Percentiles rank a stretch among this genome's conserved stretches.
phyloP scores from a whole-genome alignment of 306 rosid genomes.

The Crataegus laevigata region DNA sequence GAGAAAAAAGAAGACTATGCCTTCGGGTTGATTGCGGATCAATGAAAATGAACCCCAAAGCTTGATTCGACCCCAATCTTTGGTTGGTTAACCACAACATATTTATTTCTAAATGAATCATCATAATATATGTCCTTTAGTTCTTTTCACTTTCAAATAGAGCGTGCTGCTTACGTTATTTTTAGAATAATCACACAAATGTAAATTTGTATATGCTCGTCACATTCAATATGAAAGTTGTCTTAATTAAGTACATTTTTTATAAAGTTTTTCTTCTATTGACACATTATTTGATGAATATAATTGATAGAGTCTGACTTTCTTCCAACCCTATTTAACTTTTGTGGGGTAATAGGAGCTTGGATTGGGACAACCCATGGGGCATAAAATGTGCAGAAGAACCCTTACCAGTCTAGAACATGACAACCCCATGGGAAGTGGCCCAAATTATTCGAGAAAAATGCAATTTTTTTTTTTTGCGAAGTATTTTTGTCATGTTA shows the following conservation, averaged over 20 bases:
- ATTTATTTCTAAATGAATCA: neutral
- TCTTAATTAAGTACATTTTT: too few species aligned
- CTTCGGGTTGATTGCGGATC: too few species aligned
- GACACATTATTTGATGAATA: neutral
- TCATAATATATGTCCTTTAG: neutral
- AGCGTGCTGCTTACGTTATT: too few species aligned
- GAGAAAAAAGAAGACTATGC: too few species aligned
- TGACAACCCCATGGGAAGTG: slow-evolving; percentile 36
- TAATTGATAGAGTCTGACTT: neutral
- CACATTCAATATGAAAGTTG: too few species aligned
- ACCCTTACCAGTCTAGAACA: slow-evolving; percentile 52
- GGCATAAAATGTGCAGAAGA: slow-evolving; percentile 88
- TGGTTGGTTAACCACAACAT: slow-evolving; percentile 8
- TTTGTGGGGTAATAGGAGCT: slow-evolving; percentile 42
- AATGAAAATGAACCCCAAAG: neutral
- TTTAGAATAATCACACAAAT: too few species aligned
- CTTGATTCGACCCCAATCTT: neutral
- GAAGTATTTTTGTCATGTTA: too few species aligned
- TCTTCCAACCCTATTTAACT: neutral
- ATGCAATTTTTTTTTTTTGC: too few species aligned
- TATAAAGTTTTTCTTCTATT: too few species aligned
- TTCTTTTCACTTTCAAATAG: neutral
- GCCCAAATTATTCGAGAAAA: neutral
- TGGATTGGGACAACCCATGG: slow-evolving; percentile 73
- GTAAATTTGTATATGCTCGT: too few species aligned